A percentile compares a stretch with the other conserved stretches of the same genome.
Evolutionary conservation across 495 filamentous ascomycete genomes (phyloP).

Genomic region (Neurospora sp.): DNA sequence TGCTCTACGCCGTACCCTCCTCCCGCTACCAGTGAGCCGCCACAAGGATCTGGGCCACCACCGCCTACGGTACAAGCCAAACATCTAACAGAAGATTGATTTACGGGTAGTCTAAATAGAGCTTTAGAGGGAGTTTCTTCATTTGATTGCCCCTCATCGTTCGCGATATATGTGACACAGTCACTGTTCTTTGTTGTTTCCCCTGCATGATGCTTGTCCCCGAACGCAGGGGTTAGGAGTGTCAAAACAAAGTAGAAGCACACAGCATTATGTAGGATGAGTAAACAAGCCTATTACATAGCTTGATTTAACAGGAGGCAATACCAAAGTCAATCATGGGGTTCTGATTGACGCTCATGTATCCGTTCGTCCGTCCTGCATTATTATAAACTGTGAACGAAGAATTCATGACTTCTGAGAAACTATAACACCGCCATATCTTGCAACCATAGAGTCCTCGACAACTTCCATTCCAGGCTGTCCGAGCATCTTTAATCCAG

Average conservation of each 20-base stretch:
- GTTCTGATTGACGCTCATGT: neutral
- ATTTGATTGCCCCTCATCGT: neutral
- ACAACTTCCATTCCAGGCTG: neutral
- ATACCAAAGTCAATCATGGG: neutral
- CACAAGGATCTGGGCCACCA: slow-evolving; percentile 10
- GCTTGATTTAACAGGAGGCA: neutral
- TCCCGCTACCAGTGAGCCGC: slow-evolving; percentile 11
- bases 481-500: neutral
- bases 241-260: neutral
- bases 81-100: neutral
- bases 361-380: neutral
- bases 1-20: slow-evolving; percentile 9
- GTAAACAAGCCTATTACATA: neutral
- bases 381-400: neutral
- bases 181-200: neutral
- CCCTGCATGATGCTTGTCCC: neutral
- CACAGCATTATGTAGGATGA: neutral
- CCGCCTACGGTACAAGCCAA: slow-evolving; percentile 8
- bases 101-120: neutral
- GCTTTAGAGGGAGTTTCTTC: neutral
- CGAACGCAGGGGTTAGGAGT: neutral
- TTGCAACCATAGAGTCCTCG: neutral
- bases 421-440: neutral
- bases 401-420: neutral
- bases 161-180: neutral